These are phyloP conservation scores for Cystobasidiaceae sp. DNA, from an alignment of 1,284 basidiomycete species.

Conservation along the genomic window DNA sequence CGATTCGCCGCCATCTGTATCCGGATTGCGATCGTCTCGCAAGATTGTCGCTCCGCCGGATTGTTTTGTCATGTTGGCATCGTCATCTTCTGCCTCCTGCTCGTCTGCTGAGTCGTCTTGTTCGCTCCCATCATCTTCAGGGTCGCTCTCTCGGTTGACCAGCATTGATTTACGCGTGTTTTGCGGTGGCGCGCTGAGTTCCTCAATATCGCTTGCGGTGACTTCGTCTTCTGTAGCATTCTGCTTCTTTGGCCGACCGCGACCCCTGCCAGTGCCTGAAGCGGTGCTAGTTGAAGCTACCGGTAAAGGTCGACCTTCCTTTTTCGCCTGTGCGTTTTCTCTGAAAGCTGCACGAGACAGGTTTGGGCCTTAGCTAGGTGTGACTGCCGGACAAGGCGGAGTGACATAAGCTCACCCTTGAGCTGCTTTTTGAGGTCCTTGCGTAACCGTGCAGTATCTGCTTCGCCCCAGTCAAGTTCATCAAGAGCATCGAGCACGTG, in stretches of 20 bases:
- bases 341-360: conserved; percentile 17
- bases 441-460: conserved; percentile 5
- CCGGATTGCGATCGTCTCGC: too few species aligned
- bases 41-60: too few species aligned
- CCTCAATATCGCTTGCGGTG: background rate
- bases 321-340: conserved; percentile 10
- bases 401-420: background rate
- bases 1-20: background rate
- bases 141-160: background rate
- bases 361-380: too few species aligned
- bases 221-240: background rate
- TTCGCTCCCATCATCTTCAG: background rate
- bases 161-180: background rate
- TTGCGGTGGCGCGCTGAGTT: background rate
- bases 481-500: conserved; percentile 17
- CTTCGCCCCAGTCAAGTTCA: conserved; percentile 30
- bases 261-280: background rate
- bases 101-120: background rate
- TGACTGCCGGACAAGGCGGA: background rate
- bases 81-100: background rate
- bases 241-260: background rate
- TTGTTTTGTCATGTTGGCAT: conserved; percentile 2
- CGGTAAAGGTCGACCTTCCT: conserved; percentile 9
- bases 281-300: background rate
- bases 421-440: conserved; percentile 24